Evolutionary conservation across 1,139 yeast species (phyloP), one percentile per base, ranked within the genome.

Genomic region (Saccharomycopsis hybrid): DNA sequence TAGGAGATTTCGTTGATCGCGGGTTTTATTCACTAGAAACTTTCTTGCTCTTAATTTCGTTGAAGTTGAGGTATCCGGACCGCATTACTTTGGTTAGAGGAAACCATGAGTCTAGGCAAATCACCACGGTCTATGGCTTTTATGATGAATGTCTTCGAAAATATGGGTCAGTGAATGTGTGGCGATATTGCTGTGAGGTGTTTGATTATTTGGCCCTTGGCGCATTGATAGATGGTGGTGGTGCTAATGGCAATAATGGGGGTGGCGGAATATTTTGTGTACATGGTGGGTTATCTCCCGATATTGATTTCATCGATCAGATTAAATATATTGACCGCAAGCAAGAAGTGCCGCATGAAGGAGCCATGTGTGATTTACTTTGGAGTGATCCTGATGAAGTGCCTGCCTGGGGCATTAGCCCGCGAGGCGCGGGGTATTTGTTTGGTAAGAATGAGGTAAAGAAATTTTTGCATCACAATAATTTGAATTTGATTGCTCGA

Each of bases 361-460:
- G 98, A 56, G 97, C 97, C 2, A 92, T 92, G 67, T 92, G 97
- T 63, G 98, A 92, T 65, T 75, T 92, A 59, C 89, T 92, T 37
- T 92, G 98, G 98, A 83, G 95, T 30, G 98, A 92, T 63, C 98
- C 98, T 2, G 98, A 92, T 64, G 95, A 90, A 59, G 96, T 90
- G 42, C 96, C 89, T 57, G 87, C 95, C 24, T 92, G 98, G 98
- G 96, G 96, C 13, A 95, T 92, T n/a, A 84, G 95, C 43, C 97
- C 97, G 27, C 77, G 98, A 64, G 98, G 98, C 55, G 98, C 98
- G 0, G 98, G 98, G 54, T 94, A 85, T 78, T 77, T 95, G 60
- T 82, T 92, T 74, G 88, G 98, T 62, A 79, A 83, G 73, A 78
- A 87, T 66, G 95, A 90, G 62, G 89, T 88, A 41, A 82, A 82